These are phyloP conservation scores for Dictyostelium brefeldianum DNA, from an alignment of 78 protist species.

Conservation along the genomic window DNA sequence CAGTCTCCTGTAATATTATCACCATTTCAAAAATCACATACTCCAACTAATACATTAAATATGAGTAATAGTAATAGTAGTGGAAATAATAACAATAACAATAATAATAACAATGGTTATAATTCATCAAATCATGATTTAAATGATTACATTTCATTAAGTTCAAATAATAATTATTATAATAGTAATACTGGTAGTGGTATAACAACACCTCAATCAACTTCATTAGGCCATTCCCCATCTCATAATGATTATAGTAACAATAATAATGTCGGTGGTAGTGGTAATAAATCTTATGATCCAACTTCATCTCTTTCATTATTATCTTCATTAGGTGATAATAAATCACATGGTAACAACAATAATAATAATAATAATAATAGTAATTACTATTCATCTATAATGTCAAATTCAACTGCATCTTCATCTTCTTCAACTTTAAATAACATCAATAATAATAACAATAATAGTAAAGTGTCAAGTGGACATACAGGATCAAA, in stretches of 20 bases:
- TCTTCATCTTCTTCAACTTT: not conserved
- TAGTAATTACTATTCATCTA: not conserved
- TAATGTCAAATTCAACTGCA: not conserved
- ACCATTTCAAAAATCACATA: constrained; percentile 11
- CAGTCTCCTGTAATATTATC: constrained; percentile 47
- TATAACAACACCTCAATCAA: constrained; percentile 25
- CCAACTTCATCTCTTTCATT: constrained; percentile 3
- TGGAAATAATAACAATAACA: not conserved
- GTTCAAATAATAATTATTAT: not conserved
- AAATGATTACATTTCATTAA: constrained; percentile 34
- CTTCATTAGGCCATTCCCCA: constrained; percentile 15
- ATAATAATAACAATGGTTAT: not conserved
- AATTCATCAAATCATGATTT: constrained; percentile 1
- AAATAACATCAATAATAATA: not conserved
- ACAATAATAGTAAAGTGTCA: not conserved
- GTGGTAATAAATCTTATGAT: not conserved
- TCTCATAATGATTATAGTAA: constrained; percentile 22
- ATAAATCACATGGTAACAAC: not conserved
- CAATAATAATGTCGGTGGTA: not conserved
- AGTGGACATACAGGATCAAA: constrained; percentile 2
- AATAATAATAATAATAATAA: not conserved
- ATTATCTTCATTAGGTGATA: constrained; percentile 21
- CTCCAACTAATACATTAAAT: not conserved
- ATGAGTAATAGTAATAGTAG: too few species aligned
- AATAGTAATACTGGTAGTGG: constrained; percentile 22